These are phyloP conservation scores for Leccinellum rugosiceps DNA, from an alignment of 768 basidiomycete species.

Conservation along the genomic window DNA sequence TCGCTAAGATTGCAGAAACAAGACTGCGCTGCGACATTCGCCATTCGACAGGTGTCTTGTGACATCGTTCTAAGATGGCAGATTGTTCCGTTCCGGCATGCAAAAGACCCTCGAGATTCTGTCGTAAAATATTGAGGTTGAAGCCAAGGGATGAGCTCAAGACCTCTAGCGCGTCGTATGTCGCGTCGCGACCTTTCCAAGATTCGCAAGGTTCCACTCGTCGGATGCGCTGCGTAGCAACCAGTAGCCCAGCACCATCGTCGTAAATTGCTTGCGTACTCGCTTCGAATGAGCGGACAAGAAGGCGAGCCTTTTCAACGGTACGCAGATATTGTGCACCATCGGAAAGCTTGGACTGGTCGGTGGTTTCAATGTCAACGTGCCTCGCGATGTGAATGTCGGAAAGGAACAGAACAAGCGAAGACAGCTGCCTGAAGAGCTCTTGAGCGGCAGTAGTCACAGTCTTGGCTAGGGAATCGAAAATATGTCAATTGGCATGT, in stretches of 20 bases:
- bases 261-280: conserved; percentile 51
- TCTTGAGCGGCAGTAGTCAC: conserved; percentile 30
- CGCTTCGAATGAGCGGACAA: conserved; percentile 48
- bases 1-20: conserved; percentile 24
- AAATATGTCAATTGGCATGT: not conserved
- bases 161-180: conserved; percentile 30
- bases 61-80: conserved; percentile 34
- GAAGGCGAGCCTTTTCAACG: conserved; percentile 43
- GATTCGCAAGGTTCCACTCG: conserved; percentile 25
- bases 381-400: conserved; percentile 51
- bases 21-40: conserved; percentile 42
- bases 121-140: conserved; percentile 34
- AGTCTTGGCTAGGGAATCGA: conserved; percentile 15
- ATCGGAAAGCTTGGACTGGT: conserved; percentile 30
- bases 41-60: conserved; percentile 44
- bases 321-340: conserved; percentile 39
- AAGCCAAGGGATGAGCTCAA: conserved; percentile 30
- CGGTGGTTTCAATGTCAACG: conserved; percentile 48
- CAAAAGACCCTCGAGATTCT: conserved; percentile 39
- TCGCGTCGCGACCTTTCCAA: conserved; percentile 18
- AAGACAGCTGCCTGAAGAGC: conserved; percentile 37
- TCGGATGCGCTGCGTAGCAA: conserved; percentile 35
- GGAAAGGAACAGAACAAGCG: conserved; percentile 39
- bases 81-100: conserved; percentile 40
- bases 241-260: conserved; percentile 41